phyloP scores from a whole-genome alignment of 106 monocot species.

The Amphibolis antarctica region DNA sequence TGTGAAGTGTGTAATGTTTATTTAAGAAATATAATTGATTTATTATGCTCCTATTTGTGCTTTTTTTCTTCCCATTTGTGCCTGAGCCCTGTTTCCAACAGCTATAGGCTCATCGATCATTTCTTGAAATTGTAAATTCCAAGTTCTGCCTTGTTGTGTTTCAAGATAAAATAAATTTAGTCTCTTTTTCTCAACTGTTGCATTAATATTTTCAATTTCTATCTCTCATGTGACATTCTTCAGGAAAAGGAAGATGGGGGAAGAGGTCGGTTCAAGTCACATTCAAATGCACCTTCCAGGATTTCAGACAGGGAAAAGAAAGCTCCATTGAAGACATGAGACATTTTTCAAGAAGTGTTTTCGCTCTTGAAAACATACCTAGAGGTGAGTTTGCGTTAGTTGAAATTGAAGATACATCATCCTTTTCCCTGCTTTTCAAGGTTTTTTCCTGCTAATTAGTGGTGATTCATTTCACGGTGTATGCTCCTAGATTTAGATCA shows the following conservation, averaged over 20 bases:
- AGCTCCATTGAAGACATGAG: constrained; percentile 80
- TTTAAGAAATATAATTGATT: neutral
- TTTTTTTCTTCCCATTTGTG: too few relatives aligned
- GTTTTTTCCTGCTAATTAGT: too few relatives aligned
- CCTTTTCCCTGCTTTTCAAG: too few relatives aligned
- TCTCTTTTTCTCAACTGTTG: too few relatives aligned
- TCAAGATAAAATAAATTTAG: neutral
- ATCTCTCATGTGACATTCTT: neutral
- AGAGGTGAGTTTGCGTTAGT: too few relatives aligned
- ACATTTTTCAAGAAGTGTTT: neutral
- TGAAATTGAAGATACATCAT: too few relatives aligned
- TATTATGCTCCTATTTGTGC: too few relatives aligned
- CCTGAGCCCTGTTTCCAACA: too few relatives aligned
- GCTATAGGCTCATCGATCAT: too few relatives aligned
- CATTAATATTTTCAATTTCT: neutral
- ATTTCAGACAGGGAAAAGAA: constrained; percentile 98
- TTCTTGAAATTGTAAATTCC: neutral
- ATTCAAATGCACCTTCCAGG: constrained; percentile 67
- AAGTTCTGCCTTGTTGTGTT: neutral
- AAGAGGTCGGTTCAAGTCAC: constrained; percentile 95
- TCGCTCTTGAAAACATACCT: neutral
- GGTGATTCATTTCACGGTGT: too few relatives aligned
- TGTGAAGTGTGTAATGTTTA: neutral
- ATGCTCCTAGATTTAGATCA: too few relatives aligned
- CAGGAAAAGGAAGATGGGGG: constrained; percentile 90